A percentile compares a stretch with the other conserved stretches of the same genome.
phyloP scores from a whole-genome alignment of 805 yeast genomes.

The Starmerella sp. region DNA sequence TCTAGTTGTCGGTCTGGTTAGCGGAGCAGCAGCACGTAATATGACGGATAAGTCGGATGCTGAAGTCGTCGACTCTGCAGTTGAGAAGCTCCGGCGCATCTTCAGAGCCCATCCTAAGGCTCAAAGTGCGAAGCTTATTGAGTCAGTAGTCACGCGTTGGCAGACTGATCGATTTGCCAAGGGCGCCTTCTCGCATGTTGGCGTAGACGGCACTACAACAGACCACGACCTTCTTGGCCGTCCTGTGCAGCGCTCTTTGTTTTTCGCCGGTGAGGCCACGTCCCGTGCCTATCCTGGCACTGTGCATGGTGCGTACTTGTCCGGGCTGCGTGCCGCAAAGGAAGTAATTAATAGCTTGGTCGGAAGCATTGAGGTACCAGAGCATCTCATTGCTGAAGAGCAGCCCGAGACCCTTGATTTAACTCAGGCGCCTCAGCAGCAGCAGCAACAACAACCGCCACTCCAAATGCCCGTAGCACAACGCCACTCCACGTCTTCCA shows the following conservation, averaged over 20 bases:
- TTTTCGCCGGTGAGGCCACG: constrained; percentile 38
- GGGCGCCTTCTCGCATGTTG: constrained; percentile 58
- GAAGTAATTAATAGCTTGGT: constrained; percentile 33
- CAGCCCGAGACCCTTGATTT: background rate
- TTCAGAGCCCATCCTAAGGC: constrained; percentile 22
- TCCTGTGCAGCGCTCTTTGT: constrained; percentile 30
- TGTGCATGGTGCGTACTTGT: constrained; percentile 35
- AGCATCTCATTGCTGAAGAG: constrained; percentile 25
- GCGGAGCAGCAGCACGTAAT: constrained; percentile 32
- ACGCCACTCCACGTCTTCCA: background rate
- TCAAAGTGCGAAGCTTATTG: constrained; percentile 25
- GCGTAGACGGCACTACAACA: constrained; percentile 34
- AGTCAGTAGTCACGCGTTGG: constrained; percentile 55
- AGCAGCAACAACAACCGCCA: background rate
- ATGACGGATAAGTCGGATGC: constrained; percentile 28
- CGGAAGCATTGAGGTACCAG: constrained; percentile 33
- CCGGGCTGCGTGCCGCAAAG: constrained; percentile 34
- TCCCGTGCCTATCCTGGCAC: constrained; percentile 34
- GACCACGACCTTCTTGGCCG: constrained; percentile 34
- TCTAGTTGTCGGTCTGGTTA: constrained; percentile 31
- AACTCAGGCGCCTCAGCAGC: background rate
- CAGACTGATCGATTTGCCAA: constrained; percentile 63
- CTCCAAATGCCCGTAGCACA: background rate
- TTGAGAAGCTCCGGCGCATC: constrained; percentile 24
- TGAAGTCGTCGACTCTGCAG: constrained; percentile 29